Evolutionary conservation across 352 stramenopile species (phyloP), one percentile per base, ranked within the genome.

Genomic region (Paralagenidium karlingii): DNA sequence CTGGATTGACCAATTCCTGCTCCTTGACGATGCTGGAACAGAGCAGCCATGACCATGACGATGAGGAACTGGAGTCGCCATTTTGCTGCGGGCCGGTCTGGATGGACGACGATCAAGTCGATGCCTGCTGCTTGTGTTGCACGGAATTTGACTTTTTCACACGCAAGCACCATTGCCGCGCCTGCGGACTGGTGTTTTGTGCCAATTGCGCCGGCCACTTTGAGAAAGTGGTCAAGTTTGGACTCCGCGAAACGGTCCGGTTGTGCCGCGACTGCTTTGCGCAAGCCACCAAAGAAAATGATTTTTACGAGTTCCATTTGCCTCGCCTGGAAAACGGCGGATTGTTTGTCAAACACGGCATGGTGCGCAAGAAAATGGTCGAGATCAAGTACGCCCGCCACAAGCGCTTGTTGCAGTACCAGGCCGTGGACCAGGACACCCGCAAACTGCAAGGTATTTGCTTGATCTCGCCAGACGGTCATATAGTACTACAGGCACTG

Each of bases 321-420:
- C 71, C 71, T 13, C 50, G 82, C 24, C 46, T 85, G 16, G 68
- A 82, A 31, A 46, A 33, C 8, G 71, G 68, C 49, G 68, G 76
- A 13, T 43, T 81, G 22, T 77, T 85, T 36, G 64, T 53, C 49
- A 85, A 85, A 63, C 62, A 85, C 49, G 68, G 68, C 1, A 31
- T 85, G 46, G 53, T 82, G 29, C 52, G 64, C 28, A 81, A 79
- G 41, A 58, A 63, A 28, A 31, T 65, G 16, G 63, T 82, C 20
- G 55, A 60, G 33, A 50, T 85, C 37, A 60, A 55, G 33, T 85
- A 78, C 29, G 45, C 82, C 12, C 68, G 63, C 13, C 44, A 45
- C n/a, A 78, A 67, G 46, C 63, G 69, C 44, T 42, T 85, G 5
- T 68, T 85, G 45, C 68, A 85, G 60, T 85, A 82, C 59, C 71